phyloP scores from a whole-genome alignment of 176 grass and related monocot species.

The Aegilops longissima region DNA sequence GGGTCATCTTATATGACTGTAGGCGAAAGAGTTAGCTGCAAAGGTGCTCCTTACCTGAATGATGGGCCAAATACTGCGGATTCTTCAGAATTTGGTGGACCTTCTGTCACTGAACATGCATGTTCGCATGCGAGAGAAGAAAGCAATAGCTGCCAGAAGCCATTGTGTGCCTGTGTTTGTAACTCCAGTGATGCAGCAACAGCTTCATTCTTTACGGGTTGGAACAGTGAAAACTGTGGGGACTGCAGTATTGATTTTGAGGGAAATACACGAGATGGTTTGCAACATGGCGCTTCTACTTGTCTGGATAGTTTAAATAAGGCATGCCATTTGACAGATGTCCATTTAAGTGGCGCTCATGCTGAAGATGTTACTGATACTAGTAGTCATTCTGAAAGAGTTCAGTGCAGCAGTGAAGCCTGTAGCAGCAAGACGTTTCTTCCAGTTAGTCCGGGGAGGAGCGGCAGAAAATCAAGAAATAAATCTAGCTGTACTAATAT shows the following conservation, averaged over 20 bases:
- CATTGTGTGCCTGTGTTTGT: slow-evolving; percentile 5
- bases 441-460: slow-evolving; percentile 34
- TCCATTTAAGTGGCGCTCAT: slow-evolving; percentile 7
- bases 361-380: slow-evolving; percentile 37
- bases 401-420: slow-evolving; percentile 45
- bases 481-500: slow-evolving; percentile 20
- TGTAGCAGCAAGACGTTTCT: slow-evolving; percentile 45
- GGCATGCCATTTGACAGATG: slow-evolving; percentile 2
- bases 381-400: slow-evolving; percentile 31
- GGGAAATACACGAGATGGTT: slow-evolving; percentile 16
- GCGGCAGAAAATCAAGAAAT: slow-evolving; percentile 23
- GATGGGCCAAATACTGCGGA: slow-evolving; percentile 7
- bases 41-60: slow-evolving; percentile 15
- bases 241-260: slow-evolving; percentile 13
- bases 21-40: slow-evolving; percentile 27
- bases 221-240: slow-evolving; percentile 21
- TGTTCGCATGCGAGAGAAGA: slow-evolving; percentile 3
- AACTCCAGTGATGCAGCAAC: background rate
- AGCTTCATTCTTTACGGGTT: slow-evolving; percentile 16
- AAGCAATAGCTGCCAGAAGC: slow-evolving; percentile 33
- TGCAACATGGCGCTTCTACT: background rate
- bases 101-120: slow-evolving; percentile 20
- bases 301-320: background rate
- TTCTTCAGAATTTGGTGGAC: slow-evolving; percentile 29
- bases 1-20: slow-evolving; percentile 8